Base-by-base conservation (phyloP, 768 basidiomycete species). In the Tricholoma sp. region DNA sequence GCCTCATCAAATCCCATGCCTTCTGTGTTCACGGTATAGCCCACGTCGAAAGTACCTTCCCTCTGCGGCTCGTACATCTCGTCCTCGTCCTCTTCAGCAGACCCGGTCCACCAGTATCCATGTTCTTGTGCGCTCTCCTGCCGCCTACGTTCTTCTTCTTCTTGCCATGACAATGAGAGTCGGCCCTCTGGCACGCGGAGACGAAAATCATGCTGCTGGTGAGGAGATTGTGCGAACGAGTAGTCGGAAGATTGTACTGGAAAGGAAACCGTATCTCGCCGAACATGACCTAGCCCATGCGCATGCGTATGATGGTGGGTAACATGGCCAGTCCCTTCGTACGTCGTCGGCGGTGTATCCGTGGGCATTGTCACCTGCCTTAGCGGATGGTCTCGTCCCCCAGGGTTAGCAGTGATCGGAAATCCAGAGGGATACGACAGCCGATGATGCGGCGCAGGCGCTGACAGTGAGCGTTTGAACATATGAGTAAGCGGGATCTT, bases 401-500 rank as follows among this genome's bases (percentile, higher is more conserved):
- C 11, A 27, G 46, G 35, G 35, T 16, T 37, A 47, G 46, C 14
- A 47, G 4, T 16, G 7, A 27, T 6, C 2, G 27, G 27, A 9
- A 18, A 22, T 27, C 8, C 21, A 11, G 34, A 24, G 5, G 69
- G n/a, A 18, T 58, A 61, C 0, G 54, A 31, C 2, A 21, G 22
- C 4, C 57, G 41, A 18, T 58, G 51, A 16, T 59, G 39, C 0
- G 67, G 58, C 1, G 75, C 79, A 3, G 82, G 82, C 7, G 79
- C 81, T 35, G 86, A 86, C 3, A 81, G 72, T 10, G 83, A 83
- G 53, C 86, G 84, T 67, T 78, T 85, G 74, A 81, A 83, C 83
- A 85, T 82, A 52, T 83, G 76, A 4, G 84, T 83, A 27, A 86
- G 77, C 3, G 84, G 79, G 22, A 83, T 72, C 37, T 67, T 68